Conservation (phyloP, 306 rosid genomes). For the Nissolia schottii region DNA sequence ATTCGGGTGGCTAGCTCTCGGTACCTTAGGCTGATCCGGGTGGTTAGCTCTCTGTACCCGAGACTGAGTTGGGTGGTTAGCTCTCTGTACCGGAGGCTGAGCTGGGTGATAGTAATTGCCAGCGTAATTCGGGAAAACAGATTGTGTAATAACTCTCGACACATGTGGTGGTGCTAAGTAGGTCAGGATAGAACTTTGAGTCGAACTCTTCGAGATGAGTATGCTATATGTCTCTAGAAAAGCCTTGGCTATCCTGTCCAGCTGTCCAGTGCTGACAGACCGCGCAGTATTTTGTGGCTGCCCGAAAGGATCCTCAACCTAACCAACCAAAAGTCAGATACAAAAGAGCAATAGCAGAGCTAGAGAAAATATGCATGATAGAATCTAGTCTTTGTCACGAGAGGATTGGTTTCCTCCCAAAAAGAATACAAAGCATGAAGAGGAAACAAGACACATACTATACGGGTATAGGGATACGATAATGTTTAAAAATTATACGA, state of each 20-base stretch:
- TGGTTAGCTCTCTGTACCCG: conserved; percentile 16
- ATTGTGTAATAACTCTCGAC: conserved; percentile 2
- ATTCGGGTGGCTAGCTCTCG: no score
- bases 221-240: conserved; percentile 29
- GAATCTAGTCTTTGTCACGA: not conserved
- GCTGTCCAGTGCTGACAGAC: conserved; percentile 41
- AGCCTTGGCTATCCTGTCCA: conserved; percentile 54
- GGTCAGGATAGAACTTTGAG: conserved; percentile 33
- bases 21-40: conserved; percentile 29
- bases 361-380: not conserved
- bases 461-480: no score
- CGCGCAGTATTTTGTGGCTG: conserved; percentile 72
- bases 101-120: conserved; percentile 24
- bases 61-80: conserved; percentile 35
- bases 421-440: no score
- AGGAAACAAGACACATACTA: no score
- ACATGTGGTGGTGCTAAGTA: conserved; percentile 43
- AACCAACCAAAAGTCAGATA: conserved; percentile 23
- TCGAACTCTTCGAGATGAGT: conserved; percentile 34
- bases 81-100: conserved; percentile 24
- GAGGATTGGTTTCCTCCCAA: not conserved
- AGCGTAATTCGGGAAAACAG: conserved; percentile 14
- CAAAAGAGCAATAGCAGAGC: conserved; percentile 26
- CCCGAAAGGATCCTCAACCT: conserved; percentile 96
- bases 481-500: no score